Base-by-base conservation (phyloP, 1,139 yeast species). In the Dujonia santamariae region DNA sequence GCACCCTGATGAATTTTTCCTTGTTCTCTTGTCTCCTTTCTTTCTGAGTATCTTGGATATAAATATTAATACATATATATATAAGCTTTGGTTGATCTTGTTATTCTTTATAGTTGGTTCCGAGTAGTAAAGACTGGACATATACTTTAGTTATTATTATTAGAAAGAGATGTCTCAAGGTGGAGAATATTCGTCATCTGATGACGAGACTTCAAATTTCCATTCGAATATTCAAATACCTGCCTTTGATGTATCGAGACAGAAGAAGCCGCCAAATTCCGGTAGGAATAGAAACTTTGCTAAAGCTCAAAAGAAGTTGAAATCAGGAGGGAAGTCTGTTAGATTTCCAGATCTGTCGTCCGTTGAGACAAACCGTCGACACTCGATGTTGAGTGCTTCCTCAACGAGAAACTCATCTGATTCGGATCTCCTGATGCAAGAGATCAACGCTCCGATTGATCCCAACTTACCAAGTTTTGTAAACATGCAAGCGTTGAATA, bases 271-370 rank as follows among this genome's bases (percentile, higher is more conserved):
- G 30, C 47, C 38, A 27, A 37, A 51, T 16, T 42, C 56, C 17
- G n/a, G n/a, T n/a, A n/a, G n/a, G n/a, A 48, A 44, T 19, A 39
- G 53, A 12, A 53, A 53, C 37, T 40, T 63, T 14, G 61, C 57
- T 15, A 62, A 63, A 39, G 67, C 68, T 2, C 63, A 63, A 3
- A 56, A 57, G 36, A 61, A 53, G 35, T 42, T 59, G 27, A 22
- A 22, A 19, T n/a, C 16, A 4, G 30, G 30, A 9, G 54, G 53
- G 13, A 44, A 47, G 26, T 51, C 55, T 12, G 64, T 59, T 3
- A 46, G 63, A 21, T 58, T 61, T 35, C 65, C 67, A 3, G 67
- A 55, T 36, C 51, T 50, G 40, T 26, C 9, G 41, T 50, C 14
- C 43, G 55, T 6, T 55, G 51, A 15, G 37, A 43, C 3, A 50